Percentiles rank a stretch among this genome's conserved stretches.
phyloP scores from a whole-genome alignment of 83 land plant genomes.

The Larix sibirica region DNA sequence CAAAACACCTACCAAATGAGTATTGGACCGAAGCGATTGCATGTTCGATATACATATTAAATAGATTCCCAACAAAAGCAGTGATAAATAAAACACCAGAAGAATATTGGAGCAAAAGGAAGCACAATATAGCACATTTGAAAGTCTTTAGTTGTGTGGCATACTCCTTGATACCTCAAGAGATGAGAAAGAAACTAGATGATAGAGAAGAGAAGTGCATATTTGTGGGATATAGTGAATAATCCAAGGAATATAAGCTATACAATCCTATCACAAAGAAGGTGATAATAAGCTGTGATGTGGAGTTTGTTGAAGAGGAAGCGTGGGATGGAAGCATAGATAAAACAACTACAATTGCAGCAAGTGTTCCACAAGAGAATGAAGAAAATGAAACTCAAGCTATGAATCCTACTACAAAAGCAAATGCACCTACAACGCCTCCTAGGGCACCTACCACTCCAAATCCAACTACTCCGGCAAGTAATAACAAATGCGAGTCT shows the following conservation, averaged over 20 bases:
- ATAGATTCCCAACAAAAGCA: constrained; percentile 19
- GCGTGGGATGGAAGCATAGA: constrained; percentile 10
- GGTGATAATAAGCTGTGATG: constrained; percentile 15
- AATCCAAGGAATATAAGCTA: constrained; percentile 11
- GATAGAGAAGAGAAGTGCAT: constrained; percentile 12
- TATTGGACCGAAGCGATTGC: constrained; percentile 27
- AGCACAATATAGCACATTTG: constrained; percentile 7
- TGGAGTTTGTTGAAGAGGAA: constrained; percentile 24
- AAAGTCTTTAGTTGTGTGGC: constrained; percentile 21
- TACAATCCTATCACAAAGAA: constrained; percentile 6
- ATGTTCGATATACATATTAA: constrained; percentile 15
- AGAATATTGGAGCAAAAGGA: constrained; percentile 20
- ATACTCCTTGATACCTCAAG: background rate
- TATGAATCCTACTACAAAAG: background rate
- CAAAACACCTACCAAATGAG: constrained; percentile 16
- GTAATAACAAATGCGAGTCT: no score
- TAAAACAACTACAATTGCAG: background rate
- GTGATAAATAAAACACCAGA: constrained; percentile 23
- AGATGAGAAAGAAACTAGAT: background rate
- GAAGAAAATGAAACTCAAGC: constrained; percentile 3
- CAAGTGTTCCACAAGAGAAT: background rate
- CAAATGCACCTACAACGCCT: background rate
- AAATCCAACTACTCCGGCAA: no score
- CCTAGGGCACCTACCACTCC: background rate
- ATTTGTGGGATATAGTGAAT: constrained; percentile 10